These are phyloP conservation scores for Cutaneotrichosporon sp. DNA, from an alignment of 1,284 basidiomycete genomes.

Conservation along the genomic window DNA sequence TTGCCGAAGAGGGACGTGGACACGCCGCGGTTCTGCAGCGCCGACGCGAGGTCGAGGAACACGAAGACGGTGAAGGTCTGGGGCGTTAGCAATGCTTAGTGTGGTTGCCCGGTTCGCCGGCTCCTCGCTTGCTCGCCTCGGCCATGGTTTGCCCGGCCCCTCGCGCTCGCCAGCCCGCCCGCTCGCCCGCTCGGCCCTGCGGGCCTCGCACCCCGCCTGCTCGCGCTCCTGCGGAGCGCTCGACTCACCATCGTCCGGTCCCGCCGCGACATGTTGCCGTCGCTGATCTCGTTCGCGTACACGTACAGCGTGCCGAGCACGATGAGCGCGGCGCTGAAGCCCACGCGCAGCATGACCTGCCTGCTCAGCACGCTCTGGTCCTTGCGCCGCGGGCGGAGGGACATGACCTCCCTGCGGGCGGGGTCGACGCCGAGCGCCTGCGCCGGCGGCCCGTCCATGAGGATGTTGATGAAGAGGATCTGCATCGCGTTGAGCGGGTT, in stretches of 20 bases:
- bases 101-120: no score
- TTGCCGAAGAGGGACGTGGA: slow-evolving; percentile 77
- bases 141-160: no score
- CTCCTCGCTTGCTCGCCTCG: no score
- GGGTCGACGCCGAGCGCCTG: slow-evolving; percentile 97
- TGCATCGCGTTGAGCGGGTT: slow-evolving; percentile 98
- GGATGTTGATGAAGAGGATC: slow-evolving; percentile 97
- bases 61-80: slow-evolving; percentile 95
- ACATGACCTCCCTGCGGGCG: slow-evolving; percentile 87
- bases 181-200: background rate
- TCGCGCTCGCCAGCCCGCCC: no score
- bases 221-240: background rate
- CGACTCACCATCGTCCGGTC: slow-evolving; percentile 89
- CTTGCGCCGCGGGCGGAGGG: slow-evolving; percentile 82
- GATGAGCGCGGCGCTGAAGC: slow-evolving; percentile 89
- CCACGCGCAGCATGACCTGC: slow-evolving; percentile 72
- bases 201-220: background rate
- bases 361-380: slow-evolving; percentile 81
- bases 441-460: slow-evolving; percentile 98
- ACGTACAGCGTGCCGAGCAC: slow-evolving; percentile 85
- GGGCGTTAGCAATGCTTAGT: background rate
- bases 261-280: slow-evolving; percentile 74
- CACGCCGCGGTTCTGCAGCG: slow-evolving; percentile 89
- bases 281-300: slow-evolving; percentile 77
- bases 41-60: slow-evolving; percentile 92